A percentile compares a stretch with the other conserved stretches of the same genome.
Evolutionary conservation across 345 rosid genomes (phyloP).

Genomic region (Eucalyptus marginata): DNA sequence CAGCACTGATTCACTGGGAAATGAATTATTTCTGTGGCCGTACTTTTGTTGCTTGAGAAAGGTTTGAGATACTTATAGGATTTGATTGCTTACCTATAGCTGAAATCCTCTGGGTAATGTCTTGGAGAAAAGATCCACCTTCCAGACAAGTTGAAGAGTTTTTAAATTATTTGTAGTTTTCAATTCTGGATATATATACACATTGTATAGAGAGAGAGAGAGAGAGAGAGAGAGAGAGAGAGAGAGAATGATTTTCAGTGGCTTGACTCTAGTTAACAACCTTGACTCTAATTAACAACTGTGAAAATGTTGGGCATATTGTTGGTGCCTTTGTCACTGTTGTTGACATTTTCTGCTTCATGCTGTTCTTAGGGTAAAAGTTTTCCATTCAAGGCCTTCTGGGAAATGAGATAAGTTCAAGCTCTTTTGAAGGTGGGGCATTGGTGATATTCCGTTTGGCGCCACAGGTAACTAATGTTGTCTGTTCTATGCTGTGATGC

Average conservation of each 20-base stretch:
- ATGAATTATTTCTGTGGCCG: not conserved
- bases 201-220: not conserved
- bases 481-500: not conserved
- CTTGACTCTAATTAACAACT: not conserved
- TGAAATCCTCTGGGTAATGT: not conserved
- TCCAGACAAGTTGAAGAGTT: not conserved
- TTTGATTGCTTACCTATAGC: not conserved
- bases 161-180: not conserved
- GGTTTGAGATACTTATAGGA: not conserved
- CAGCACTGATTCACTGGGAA: not conserved
- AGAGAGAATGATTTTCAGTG: not conserved
- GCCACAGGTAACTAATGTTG: constrained; percentile 49
- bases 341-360: not conserved
- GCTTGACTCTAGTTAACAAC: too few relatives aligned
- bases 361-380: constrained; percentile 48
- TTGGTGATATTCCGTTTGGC: constrained; percentile 88
- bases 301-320: not conserved
- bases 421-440: constrained; percentile 52
- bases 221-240: too few relatives aligned
- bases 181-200: not conserved
- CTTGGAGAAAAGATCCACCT: not conserved
- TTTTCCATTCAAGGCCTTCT: constrained; percentile 84
- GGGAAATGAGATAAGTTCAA: constrained; percentile 45
- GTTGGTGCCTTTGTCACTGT: not conserved
- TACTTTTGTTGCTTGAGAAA: not conserved